Evolutionary conservation across 2,329 filamentous ascomycete species (phyloP), one percentile per base, ranked within the genome.

Genomic region (Aspergillus caelatus): DNA sequence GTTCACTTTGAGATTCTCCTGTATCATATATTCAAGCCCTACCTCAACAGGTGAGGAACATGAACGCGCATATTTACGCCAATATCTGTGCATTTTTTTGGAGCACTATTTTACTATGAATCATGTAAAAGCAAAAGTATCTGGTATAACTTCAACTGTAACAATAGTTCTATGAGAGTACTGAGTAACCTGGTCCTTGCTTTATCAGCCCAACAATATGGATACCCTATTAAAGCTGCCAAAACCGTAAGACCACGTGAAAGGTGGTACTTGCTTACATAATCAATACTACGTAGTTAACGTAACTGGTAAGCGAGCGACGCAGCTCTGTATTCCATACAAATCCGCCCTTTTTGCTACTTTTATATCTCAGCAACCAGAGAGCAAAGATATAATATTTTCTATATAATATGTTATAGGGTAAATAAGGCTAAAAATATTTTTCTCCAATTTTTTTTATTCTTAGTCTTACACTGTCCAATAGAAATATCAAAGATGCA

Each of bases 21-120:
- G 62, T 66, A 65, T 59, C 60, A 66, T 62, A 67, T 58, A 63
- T 58, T 52, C n/a, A 41, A 52, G 28, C 34, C 28, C 57, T 28
- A 26, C 19, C 28, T 48, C 6, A 19, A 48, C 36, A 23, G 43
- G 28, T n/a, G 21, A 43, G 12, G 26, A 28, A 19, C 11, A 26
- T 55, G 21, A 26, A 3, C n/a, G 7, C 21, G 52, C 52, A 23
- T 54, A 8, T 36, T 1, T 26, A 1, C 12, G 8, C 28, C 28
- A 10, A 48, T 26, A 12, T 52, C 9, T 30, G 28, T 11, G 28
- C 3, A 14, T 19, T 10, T 16, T n/a, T 55, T 8, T 55, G 4
- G 32, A 21, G 52, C 32, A 41, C 14, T 23, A 26, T 11, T 39
- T 28, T 36, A 32, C 21, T 26, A 36, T 16, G 32, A 21, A 26